These are phyloP conservation scores for Calonectria pauciramosa DNA, from an alignment of 2,329 filamentous ascomycete genomes.

Conservation along the genomic window DNA sequence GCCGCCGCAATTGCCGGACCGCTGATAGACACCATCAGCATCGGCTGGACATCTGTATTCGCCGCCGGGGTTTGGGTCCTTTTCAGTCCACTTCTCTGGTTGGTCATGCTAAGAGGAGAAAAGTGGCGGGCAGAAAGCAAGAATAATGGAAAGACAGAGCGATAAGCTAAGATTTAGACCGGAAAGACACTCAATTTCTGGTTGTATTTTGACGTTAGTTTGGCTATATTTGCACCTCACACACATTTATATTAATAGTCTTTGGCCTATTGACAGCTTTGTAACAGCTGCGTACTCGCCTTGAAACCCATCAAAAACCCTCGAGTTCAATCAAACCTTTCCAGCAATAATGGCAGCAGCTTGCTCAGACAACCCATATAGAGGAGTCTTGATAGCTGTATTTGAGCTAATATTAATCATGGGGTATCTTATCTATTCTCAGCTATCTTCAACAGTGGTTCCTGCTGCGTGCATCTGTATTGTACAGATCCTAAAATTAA, in stretches of 20 bases:
- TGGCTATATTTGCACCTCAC: too few species aligned
- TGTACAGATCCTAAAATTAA: too few species aligned
- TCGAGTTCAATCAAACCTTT: background rate
- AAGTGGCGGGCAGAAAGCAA: background rate
- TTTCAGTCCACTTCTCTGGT: background rate
- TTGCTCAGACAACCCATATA: slow-evolving; percentile 53
- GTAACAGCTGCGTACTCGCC: background rate
- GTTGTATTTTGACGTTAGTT: too few species aligned
- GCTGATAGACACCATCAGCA: slow-evolving; percentile 4
- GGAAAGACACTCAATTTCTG: too few species aligned
- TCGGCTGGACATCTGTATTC: slow-evolving; percentile 20
- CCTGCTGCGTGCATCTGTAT: too few species aligned
- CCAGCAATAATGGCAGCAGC: slow-evolving; percentile 43
- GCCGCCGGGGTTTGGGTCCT: background rate
- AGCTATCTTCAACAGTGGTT: too few species aligned
- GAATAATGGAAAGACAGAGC: background rate
- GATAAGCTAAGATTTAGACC: too few species aligned
- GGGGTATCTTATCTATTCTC: background rate
- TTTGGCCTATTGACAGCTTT: background rate
- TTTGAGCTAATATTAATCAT: background rate
- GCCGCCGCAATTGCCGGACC: slow-evolving; percentile 9
- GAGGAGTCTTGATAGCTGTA: slow-evolving; percentile 10
- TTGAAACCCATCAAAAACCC: background rate
- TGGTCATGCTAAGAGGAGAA: background rate
- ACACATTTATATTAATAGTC: background rate